Evolutionary conservation across 2,329 filamentous ascomycete genomes (phyloP).

Genomic region (Aspergillus fischeri): DNA sequence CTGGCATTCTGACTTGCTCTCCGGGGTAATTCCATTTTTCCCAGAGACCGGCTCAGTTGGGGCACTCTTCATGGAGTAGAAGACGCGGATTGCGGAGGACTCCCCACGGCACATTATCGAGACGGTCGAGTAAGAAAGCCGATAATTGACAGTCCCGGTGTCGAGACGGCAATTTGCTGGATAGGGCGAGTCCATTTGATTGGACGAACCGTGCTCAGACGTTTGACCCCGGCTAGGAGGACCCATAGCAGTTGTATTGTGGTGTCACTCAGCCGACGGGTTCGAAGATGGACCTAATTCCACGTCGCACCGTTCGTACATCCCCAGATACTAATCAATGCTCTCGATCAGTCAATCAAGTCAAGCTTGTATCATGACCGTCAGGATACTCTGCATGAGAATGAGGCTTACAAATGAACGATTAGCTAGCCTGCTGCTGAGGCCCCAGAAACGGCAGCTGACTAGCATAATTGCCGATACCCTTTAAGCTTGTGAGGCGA

Average conservation of each 20-base stretch:
- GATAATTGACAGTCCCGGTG: background rate
- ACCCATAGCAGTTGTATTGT: background rate
- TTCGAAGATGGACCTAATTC: background rate
- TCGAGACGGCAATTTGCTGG: background rate
- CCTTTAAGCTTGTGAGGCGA: background rate
- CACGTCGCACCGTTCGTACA: background rate
- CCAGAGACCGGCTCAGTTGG: slow-evolving; percentile 1
- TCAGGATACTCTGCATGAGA: background rate
- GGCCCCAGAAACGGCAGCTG: background rate
- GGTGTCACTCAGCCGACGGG: background rate
- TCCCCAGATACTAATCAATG: too few species aligned
- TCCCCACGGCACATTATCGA: background rate
- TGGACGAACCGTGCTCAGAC: background rate
- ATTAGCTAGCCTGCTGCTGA: background rate
- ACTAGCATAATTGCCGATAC: background rate
- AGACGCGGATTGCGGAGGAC: slow-evolving; percentile 1
- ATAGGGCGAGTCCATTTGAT: background rate
- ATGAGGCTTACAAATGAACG: background rate
- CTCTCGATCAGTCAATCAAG: background rate
- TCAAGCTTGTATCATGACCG: background rate
- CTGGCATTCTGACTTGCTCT: background rate
- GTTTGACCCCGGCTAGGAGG: background rate
- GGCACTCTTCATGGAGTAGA: background rate
- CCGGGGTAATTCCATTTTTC: background rate
- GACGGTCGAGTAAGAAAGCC: background rate